Base-by-base conservation (phyloP, 2,329 filamentous ascomycete species). In the Verticillium longisporum region DNA sequence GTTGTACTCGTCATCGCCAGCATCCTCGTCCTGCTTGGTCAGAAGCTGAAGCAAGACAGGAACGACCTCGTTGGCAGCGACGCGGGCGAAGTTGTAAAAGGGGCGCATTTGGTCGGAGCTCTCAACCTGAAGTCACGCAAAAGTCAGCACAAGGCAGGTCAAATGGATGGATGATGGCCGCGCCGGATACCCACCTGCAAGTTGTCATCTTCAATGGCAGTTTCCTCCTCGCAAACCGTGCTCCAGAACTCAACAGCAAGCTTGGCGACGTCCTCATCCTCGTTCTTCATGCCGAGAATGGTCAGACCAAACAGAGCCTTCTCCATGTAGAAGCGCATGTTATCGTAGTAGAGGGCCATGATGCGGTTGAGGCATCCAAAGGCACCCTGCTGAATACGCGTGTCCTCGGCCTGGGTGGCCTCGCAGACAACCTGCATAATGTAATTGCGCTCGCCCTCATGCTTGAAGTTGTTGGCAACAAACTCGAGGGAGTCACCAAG, bases 271-370 rank as follows among this genome's bases (percentile, higher is more conserved):
- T 99, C 95, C 76, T 99, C 95, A 69, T 99, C 95, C 7, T 93
- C 89, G 70, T 88, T 96, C 85, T 97, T 97, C 95, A 99, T 99
- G 68, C 95, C 95, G 74, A 97, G 88, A 65, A 99, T 97, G 45
- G 95, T 99, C 50, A 99, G 84, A 62, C 95, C 95, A 70, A 99
- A 99, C 54, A 99, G 84, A 38, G 95, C 95, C 86, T 98, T 98
- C 83, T 99, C 95, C 95, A 99, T 99, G 81, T 99, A 99, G 79
- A 97, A 99, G 71, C 93, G 89, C 95, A 99, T 99, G 80, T 97
- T 96, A 71, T 99, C 95, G 76, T 99, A 99, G 83, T 99, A 99
- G 65, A 97, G 85, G 63, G 85, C 91, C 95, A 99, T 99, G 76
- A 99, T 98, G 71, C 95, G 88, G 84, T 99, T 99, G 68, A 99